phyloP scores from a whole-genome alignment of 257 asterid species.

The Nicotiana paniculata region DNA sequence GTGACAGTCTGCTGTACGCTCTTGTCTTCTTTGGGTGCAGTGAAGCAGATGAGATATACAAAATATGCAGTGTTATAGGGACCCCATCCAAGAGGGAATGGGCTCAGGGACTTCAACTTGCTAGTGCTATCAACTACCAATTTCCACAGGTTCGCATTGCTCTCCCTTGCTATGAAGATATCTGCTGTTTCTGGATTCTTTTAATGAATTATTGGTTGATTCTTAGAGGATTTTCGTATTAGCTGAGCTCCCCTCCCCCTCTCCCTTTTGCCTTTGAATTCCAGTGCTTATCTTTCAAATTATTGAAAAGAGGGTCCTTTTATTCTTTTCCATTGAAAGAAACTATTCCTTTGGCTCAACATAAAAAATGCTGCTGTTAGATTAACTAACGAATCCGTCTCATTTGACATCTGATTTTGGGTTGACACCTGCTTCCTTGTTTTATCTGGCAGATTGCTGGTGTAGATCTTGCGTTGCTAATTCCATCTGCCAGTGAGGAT shows the following conservation, averaged over 20 bases:
- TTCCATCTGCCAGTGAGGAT: constrained; percentile 60
- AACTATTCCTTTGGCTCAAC: too few relatives aligned
- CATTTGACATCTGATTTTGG: not conserved
- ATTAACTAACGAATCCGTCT: too few relatives aligned
- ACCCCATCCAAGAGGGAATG: constrained; percentile 65
- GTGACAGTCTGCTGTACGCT: not conserved
- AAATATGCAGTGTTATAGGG: constrained; percentile 83
- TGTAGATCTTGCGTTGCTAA: constrained; percentile 41
- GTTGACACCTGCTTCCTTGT: not conserved
- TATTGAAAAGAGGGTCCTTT: not conserved
- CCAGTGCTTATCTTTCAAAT: not conserved
- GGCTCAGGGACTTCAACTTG: constrained; percentile 84
- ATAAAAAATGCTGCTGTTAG: too few relatives aligned
- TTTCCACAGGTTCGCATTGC: constrained; percentile 57
- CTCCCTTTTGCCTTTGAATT: not conserved
- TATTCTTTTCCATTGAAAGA: not conserved
- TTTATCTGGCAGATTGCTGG: constrained; percentile 22
- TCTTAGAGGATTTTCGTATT: not conserved
- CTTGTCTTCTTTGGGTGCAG: constrained; percentile 29
- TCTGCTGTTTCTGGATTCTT: not conserved
- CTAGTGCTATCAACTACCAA: constrained; percentile 66
- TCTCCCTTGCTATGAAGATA: not conserved
- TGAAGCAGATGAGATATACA: constrained; percentile 89
- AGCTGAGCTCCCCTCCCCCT: not conserved
- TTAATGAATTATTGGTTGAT: too few relatives aligned